Conservation (phyloP, 805 yeast species). For the Monosporozyma aquatica region DNA sequence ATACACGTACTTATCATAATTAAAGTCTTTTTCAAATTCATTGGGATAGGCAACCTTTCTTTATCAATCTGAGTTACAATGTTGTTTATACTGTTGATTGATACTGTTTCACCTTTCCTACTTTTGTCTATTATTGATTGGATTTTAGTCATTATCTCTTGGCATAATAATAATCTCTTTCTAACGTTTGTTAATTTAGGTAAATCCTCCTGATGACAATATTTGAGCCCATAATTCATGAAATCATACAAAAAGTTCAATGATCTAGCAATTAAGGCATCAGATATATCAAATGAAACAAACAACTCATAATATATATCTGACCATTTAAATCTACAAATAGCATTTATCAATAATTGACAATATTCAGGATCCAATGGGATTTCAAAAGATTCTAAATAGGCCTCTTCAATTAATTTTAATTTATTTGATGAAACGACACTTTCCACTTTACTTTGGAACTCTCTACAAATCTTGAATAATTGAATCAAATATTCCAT, state of each 20-base stretch:
- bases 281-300: constrained; percentile 3
- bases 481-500: constrained; percentile 2
- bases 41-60: constrained; percentile 17
- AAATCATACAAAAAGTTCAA: constrained; percentile 10
- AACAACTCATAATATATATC: constrained; percentile 11
- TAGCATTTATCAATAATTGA: constrained; percentile 5
- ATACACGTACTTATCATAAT: constrained; percentile 10
- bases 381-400: constrained; percentile 8
- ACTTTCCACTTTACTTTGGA: constrained; percentile 35
- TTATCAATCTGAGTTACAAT: constrained; percentile 5
- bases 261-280: constrained; percentile 6
- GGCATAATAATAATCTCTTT: constrained; percentile 13
- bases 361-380: constrained; percentile 12
- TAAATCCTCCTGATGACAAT: constrained; percentile 13
- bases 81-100: constrained; percentile 9
- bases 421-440: constrained; percentile 14
- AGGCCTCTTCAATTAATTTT: neutral
- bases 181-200: constrained; percentile 16
- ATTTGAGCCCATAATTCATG: constrained; percentile 16
- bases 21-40: constrained; percentile 10
- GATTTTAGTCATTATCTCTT: constrained; percentile 9
- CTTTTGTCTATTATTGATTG: constrained; percentile 10
- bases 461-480: neutral
- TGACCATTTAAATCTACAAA: constrained; percentile 21
- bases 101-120: constrained; percentile 8